Evolutionary conservation across 805 yeast genomes (phyloP), one percentile per base, ranked within the genome.

Genomic region (Lipomyces chichibuensis): DNA sequence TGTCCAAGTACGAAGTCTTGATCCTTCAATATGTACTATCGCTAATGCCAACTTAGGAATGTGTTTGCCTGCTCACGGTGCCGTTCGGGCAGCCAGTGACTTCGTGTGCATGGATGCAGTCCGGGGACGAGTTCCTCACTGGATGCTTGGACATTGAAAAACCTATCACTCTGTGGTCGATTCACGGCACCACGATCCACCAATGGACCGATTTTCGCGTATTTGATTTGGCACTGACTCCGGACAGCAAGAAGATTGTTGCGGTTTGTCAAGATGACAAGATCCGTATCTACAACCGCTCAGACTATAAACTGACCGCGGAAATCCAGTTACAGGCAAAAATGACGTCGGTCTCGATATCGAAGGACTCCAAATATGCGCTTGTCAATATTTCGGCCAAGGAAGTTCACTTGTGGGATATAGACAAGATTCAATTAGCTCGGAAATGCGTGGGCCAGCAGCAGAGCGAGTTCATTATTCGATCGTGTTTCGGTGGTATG

Each of bases 401-500:
- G 73, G 95, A 90, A 74, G 76, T 92, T 8, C 95, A 91, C 72
- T 78, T 92, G 3, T 91, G 97, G 96, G 91, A 91, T 71, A 85
- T 90, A 68, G 77, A 82, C 51, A 83, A 81, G 65, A 84, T 87
- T 3, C 78, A 86, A 0, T 75, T 92, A 23, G 82, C 85, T 35
- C 85, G 86, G 64, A 90, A 86, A 72, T 88, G 84, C 69, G 80
- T 85, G 57, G 97, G 97, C 1, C 91, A 89, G 74, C 83, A 84
- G 64, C 96, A 90, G 75, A 84, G 85, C 35, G 83, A 87, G 32
- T 88, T 82, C 73, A 86, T 92, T 51, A 85, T 93, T 25, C 81
- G 96, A 59, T 87, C 96, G 0, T 84, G 91, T 71, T 88, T 92
- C 75, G 96, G 96, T 0, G 88, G 88, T 57, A 82, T 83, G 65